Percentiles rank a stretch among this genome's conserved stretches.
phyloP scores from a whole-genome alignment of 1,139 yeast genomes.

The Kodamaea fungicola region DNA sequence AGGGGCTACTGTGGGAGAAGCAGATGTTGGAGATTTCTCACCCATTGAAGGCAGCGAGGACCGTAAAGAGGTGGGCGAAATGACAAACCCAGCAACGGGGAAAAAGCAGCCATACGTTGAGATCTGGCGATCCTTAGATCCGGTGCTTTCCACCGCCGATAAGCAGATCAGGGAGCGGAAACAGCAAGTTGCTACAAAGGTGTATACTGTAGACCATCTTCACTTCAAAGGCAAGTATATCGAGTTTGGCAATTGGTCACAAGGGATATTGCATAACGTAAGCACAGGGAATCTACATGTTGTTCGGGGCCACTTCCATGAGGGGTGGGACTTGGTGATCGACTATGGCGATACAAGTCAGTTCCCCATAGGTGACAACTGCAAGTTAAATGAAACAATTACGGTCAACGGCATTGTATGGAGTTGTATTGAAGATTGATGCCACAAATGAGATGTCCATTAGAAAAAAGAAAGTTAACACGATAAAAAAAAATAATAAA shows the following conservation, averaged over 20 bases:
- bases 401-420: slow-evolving; percentile 1
- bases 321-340: slow-evolving; percentile 25
- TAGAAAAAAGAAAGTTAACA: neutral
- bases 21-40: slow-evolving; percentile 48
- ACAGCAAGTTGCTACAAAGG: slow-evolving; percentile 12
- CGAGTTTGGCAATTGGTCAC: slow-evolving; percentile 52
- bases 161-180: slow-evolving; percentile 25
- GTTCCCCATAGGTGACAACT: slow-evolving; percentile 20
- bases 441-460: neutral
- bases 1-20: slow-evolving; percentile 21
- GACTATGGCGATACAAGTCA: slow-evolving; percentile 21
- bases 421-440: slow-evolving; percentile 4
- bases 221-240: slow-evolving; percentile 42
- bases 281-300: slow-evolving; percentile 20
- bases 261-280: slow-evolving; percentile 44
- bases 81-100: slow-evolving; percentile 49
- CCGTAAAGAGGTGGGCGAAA: slow-evolving; percentile 51
- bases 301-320: slow-evolving; percentile 20
- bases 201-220: slow-evolving; percentile 23
- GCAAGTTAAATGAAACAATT: neutral
- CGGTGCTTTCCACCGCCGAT: slow-evolving; percentile 28
- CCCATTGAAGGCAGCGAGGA: slow-evolving; percentile 37
- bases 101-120: slow-evolving; percentile 47
- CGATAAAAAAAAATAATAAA: neutral
- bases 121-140: slow-evolving; percentile 55